Evolutionary conservation across 306 rosid species (phyloP).

Genomic region (Acmispon strigosus): DNA sequence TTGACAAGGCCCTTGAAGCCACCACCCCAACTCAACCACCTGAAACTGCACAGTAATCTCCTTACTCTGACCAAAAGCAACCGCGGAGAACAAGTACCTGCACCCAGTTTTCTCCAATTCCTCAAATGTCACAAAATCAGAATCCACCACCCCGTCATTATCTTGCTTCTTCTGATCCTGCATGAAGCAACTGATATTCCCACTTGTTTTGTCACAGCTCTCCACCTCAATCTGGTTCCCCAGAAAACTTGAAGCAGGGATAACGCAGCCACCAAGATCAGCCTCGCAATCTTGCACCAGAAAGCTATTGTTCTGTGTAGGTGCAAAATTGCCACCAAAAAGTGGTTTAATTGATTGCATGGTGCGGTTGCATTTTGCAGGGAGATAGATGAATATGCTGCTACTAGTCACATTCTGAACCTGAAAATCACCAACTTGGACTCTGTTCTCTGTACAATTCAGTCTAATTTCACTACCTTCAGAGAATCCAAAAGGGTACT

Average conservation of each 20-base stretch:
- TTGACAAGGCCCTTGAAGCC: conserved; percentile 31
- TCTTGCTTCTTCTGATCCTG: not conserved
- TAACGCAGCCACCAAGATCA: conserved; percentile 26
- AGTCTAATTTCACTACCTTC: conserved; percentile 31
- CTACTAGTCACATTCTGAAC: conserved; percentile 41
- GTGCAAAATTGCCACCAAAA: conserved; percentile 31
- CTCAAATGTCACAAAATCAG: not conserved
- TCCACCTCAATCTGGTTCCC: conserved; percentile 7
- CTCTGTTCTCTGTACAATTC: conserved; percentile 6
- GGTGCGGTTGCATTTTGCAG: conserved; percentile 40
- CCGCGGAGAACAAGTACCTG: conserved; percentile 42
- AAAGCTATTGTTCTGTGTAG: conserved; percentile 43
- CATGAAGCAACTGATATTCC: conserved; percentile 47
- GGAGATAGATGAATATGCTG: conserved; percentile 46
- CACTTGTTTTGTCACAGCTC: conserved; percentile 11
- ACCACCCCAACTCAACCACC: conserved; percentile 69
- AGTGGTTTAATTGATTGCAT: conserved; percentile 27
- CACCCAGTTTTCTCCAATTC: conserved; percentile 15
- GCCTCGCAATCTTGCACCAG: conserved; percentile 44
- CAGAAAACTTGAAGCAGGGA: conserved; percentile 26
- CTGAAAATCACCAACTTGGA: conserved; percentile 26
- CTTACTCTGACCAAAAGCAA: conserved; percentile 26
- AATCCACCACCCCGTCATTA: not conserved
- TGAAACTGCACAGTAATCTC: conserved; percentile 39
- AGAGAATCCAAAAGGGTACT: conserved; percentile 70